A percentile compares a stretch with the other conserved stretches of the same genome.
phyloP scores from a whole-genome alignment of 1,284 basidiomycete species.

The Entoloma clypeatum region DNA sequence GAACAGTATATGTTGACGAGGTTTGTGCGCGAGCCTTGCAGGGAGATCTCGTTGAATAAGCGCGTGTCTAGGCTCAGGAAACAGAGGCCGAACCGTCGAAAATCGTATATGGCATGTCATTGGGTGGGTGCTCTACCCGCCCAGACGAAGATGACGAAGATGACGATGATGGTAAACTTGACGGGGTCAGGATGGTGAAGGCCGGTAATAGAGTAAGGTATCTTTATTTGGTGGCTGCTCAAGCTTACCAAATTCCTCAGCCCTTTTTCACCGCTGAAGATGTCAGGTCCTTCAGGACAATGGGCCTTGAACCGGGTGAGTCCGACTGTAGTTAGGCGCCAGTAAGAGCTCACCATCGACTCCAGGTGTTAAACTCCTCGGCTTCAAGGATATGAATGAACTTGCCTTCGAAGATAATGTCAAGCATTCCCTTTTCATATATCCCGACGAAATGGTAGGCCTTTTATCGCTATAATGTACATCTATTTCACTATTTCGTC shows the following conservation, averaged over 20 bases:
- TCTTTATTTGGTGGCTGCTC: background rate
- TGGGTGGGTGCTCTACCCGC: conserved; percentile 44
- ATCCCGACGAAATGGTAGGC: conserved; percentile 84
- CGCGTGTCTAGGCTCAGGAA: conserved; percentile 47
- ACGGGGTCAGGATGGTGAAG: conserved; percentile 43
- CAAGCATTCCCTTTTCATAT: conserved; percentile 89
- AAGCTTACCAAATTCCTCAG: conserved; percentile 32
- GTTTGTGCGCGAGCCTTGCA: conserved; percentile 37
- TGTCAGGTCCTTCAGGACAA: conserved; percentile 73
- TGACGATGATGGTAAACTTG: conserved; percentile 22
- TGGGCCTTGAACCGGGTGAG: conserved; percentile 72
- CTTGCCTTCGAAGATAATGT: conserved; percentile 85
- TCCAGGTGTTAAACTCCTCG: conserved; percentile 81
- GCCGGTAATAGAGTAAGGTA: conserved; percentile 46
- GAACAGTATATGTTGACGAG: conserved; percentile 76
- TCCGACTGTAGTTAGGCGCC: conserved; percentile 2
- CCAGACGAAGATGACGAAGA: conserved; percentile 46
- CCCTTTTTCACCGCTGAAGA: conserved; percentile 87
- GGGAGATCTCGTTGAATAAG: background rate
- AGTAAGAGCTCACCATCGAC: conserved; percentile 1
- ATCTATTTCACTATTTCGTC: conserved; percentile 2
- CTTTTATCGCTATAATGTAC: background rate
- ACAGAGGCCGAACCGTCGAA: conserved; percentile 53
- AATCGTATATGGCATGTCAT: conserved; percentile 59
- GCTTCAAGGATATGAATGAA: conserved; percentile 79